Conservation (phyloP, 2,329 filamentous ascomycete species). For the Fusarium continuum region DNA sequence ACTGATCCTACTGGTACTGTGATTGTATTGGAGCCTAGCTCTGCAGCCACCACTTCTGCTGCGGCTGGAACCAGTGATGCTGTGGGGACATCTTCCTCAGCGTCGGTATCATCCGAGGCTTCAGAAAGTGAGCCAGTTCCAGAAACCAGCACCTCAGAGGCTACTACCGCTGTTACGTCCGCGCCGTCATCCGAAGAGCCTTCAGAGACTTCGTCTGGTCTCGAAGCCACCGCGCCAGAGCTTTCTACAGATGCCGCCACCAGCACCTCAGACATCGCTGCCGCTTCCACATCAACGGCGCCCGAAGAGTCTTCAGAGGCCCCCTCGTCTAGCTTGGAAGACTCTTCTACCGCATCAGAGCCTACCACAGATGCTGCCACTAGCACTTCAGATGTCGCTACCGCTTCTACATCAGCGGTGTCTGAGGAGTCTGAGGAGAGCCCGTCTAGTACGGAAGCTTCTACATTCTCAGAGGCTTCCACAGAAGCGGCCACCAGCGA, state of each 20-base stretch:
- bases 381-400: neutral
- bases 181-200: neutral
- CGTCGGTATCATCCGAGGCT: no score
- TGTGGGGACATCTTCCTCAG: neutral
- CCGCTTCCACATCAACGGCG: neutral
- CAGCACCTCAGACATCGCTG: neutral
- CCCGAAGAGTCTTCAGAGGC: neutral
- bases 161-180: no score
- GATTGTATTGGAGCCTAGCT: neutral
- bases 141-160: no score
- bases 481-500: neutral
- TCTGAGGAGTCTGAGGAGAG: no score
- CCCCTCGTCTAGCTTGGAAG: neutral
- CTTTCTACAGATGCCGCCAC: neutral
- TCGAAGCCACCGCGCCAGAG: neutral
- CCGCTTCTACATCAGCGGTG: neutral
- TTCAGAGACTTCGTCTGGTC: neutral
- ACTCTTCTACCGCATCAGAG: neutral
- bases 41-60: neutral
- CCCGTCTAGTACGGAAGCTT: no score
- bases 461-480: neutral
- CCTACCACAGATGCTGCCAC: no score
- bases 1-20: neutral
- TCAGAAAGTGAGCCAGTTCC: no score
- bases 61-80: no score